Evolutionary conservation across 2,329 filamentous ascomycete species (phyloP).

Genomic region (Botrytis fabae): DNA sequence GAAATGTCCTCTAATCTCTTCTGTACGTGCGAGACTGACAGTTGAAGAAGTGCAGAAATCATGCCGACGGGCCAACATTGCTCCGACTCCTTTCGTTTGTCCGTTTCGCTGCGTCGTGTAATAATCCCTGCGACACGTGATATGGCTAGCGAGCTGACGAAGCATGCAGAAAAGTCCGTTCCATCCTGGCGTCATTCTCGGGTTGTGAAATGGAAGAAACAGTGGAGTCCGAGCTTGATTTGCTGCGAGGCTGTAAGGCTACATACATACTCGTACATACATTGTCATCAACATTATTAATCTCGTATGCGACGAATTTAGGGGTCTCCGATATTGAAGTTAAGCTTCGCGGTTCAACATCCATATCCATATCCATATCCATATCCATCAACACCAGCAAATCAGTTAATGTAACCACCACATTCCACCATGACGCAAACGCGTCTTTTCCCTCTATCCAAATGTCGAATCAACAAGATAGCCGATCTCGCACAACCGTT

Average conservation of each 20-base stretch:
- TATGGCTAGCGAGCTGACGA: neutral
- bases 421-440: constrained; percentile 17
- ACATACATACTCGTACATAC: neutral
- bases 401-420: neutral
- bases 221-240: neutral
- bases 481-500: constrained; percentile 63
- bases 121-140: neutral
- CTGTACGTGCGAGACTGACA: neutral
- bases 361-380: neutral
- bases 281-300: too few species aligned
- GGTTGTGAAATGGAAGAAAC: neutral
- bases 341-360: neutral
- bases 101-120: neutral
- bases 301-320: neutral
- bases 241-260: constrained; percentile 12
- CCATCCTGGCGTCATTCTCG: neutral
- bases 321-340: neutral
- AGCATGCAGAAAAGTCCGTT: neutral
- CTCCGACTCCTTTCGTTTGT: neutral
- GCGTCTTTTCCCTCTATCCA: constrained; percentile 12
- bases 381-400: neutral
- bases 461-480: constrained; percentile 27
- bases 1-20: neutral
- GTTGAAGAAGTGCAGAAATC: neutral
- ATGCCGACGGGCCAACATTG: neutral